Evolutionary conservation across 1,284 basidiomycete genomes (phyloP).

Genomic region (Cutaneotrichosporon cavernicola): DNA sequence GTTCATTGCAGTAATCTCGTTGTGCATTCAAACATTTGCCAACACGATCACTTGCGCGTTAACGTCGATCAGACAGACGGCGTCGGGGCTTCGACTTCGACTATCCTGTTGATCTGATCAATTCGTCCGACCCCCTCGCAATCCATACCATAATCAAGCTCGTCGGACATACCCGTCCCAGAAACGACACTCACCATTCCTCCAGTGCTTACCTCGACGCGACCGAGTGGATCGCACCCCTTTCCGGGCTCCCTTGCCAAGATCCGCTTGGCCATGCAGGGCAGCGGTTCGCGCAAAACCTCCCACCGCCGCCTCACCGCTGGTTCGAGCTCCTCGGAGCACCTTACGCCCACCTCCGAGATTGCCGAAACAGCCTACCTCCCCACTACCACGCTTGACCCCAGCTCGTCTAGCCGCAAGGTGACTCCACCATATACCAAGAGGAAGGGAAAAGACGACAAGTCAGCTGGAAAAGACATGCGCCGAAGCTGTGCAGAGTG

Average conservation of each 20-base stretch:
- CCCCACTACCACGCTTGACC: background rate
- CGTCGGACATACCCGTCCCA: background rate
- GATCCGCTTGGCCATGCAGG: conserved; percentile 1
- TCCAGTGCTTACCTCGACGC: background rate
- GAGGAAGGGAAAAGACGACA: conserved; percentile 22
- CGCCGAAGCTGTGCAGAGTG: conserved; percentile 49
- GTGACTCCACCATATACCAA: conserved; percentile 2
- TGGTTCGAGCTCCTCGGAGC: background rate
- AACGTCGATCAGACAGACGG: background rate
- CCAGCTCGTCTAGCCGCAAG: background rate
- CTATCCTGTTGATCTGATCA: background rate
- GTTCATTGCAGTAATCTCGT: no score
- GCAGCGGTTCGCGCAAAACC: background rate
- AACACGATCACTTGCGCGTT: no score
- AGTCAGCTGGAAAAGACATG: conserved; percentile 24
- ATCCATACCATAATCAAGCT: background rate
- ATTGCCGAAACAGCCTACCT: background rate
- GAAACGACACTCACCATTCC: background rate
- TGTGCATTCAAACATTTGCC: no score
- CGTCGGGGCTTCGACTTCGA: background rate
- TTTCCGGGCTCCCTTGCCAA: background rate
- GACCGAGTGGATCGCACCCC: background rate
- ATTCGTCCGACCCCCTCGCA: background rate
- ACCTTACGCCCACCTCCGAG: background rate
- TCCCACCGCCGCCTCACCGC: background rate